phyloP scores from a whole-genome alignment of 306 rosid genomes.

The Cicer chorassanicum region DNA sequence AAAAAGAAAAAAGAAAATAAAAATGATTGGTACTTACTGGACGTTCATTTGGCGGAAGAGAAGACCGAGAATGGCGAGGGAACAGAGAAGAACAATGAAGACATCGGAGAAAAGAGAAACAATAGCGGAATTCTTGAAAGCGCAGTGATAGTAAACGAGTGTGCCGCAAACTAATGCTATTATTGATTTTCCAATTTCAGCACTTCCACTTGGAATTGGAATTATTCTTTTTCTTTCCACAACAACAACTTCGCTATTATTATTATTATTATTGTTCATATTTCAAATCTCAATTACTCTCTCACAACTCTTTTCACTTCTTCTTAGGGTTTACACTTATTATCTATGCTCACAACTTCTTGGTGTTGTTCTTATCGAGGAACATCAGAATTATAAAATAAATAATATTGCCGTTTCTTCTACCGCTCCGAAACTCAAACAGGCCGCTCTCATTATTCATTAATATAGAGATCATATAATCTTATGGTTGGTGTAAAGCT shows the following conservation, averaged over 20 bases:
- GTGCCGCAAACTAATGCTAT: conserved; percentile 66
- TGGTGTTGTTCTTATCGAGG: too few species aligned
- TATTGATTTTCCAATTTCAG: conserved; percentile 54
- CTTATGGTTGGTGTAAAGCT: too few species aligned
- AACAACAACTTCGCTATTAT: not conserved
- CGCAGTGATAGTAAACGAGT: conserved; percentile 87
- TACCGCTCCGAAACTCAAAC: too few species aligned
- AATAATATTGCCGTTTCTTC: too few species aligned
- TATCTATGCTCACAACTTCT: too few species aligned
- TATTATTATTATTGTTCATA: not conserved
- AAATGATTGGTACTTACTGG: conserved; percentile 5
- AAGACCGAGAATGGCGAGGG: conserved; percentile 96
- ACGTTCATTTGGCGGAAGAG: conserved; percentile 86
- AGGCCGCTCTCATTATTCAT: too few species aligned
- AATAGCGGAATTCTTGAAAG: conserved; percentile 66
- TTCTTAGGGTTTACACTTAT: too few species aligned
- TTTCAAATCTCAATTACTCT: not conserved
- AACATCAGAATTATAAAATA: too few species aligned
- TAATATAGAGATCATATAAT: too few species aligned
- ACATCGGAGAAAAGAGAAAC: conserved; percentile 85
- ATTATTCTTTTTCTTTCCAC: not conserved
- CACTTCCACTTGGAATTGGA: not conserved
- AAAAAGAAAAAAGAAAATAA: too few species aligned
- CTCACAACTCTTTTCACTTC: too few species aligned
- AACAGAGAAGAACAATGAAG: conserved; percentile 89